Base-by-base conservation (phyloP, 306 rosid species). In the Begonia masoniana region DNA sequence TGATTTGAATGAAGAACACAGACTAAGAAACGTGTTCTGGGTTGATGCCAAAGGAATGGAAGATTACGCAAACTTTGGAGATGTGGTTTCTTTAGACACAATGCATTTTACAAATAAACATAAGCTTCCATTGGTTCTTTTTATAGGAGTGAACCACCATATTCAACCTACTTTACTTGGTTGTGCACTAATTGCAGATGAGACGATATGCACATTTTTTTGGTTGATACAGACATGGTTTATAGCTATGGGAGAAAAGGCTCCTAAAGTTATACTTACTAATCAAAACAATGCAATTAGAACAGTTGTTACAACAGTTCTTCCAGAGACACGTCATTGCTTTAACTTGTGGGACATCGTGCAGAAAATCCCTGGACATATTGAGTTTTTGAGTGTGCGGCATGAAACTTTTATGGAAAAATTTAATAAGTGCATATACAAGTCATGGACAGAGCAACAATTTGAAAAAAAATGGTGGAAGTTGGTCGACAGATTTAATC, bases 1-100 rank as follows among this genome's bases (percentile, higher is more conserved):
- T 61, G 66, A 61, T 51, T 23, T 61, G 52, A 61, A 61, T 61
- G 66, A 61, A 61, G 66, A 52, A 51, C 66, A 61, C 43, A 57
- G 26, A 47, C 51, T 61, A 43, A 49, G 66, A 41, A 61, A 61
- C 19, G 58, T 61, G 51, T 61, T 52, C 43, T 61, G 66, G 66
- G 66, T 61, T 51, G 58, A 61, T 39, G 26, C 43, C 41, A 61
- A 61, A 43, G 66, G 66, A 19, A 61, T 61, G 58, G 66, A 61
- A 51, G 66, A 61, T 15, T 52, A 52, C 12, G 42, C 51, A 13
- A 55, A 52, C 43, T 61, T 52, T 43, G 58, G 66, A 41, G 66
- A 52, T 11, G 58, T 52, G 49, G 66, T 61, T 52, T 52, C 66
- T 17, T 23, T 61, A 10, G 66, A 61, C 51, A 52, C 66, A 15